Base-by-base conservation (phyloP, 2,329 filamentous ascomycete species). In the Aspergillus sp. region DNA sequence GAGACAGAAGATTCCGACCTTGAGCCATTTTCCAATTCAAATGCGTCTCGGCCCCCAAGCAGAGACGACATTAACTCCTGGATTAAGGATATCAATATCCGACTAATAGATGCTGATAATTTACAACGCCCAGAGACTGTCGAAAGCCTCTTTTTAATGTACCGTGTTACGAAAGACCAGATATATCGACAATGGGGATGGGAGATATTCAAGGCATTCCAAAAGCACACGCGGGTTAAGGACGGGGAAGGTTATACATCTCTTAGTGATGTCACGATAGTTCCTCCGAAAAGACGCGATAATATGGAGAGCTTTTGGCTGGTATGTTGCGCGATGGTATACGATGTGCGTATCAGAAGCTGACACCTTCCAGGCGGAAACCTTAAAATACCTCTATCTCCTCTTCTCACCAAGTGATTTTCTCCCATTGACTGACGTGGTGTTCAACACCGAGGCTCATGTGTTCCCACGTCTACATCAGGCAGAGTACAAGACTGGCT, bases 231-330 rank as follows among this genome's bases (percentile, higher is more conserved):
- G 1, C 85, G 88, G 9, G 89, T 96, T 2, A 83, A 85, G 47
- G 88, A 92, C 30, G 55, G 56, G 1, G 62, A 67, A 13, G 92
- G 91, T 0, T 97, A 94, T 72, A 91, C 90, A 1, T 92, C 89
- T 69, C 81, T 97, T 65, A 82, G 82, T 17, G 85, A 95, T 72
- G 93, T 92, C 25, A 88, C 87, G 65, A 78, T 78, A 10, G 78
- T 93, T 10, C 91, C 92, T 25, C 87, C 91, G 1, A 75, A 81
- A 10, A 78, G 82, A 50, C 83, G 86, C 63, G 92, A 98, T 76
- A 97, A 97, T 69, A 96, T 98, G 92, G 94, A 97, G 79, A 95
- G 91, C 73, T 97, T 97, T 79, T 98, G 94, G 94, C 84, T 97
- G 81, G 93, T 66, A 57, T 43, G 39, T 19, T 43, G 8, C 8